These are phyloP conservation scores for Ophidiomyces ophidiicola DNA, from an alignment of 2,329 filamentous ascomycete species.

Conservation along the genomic window DNA sequence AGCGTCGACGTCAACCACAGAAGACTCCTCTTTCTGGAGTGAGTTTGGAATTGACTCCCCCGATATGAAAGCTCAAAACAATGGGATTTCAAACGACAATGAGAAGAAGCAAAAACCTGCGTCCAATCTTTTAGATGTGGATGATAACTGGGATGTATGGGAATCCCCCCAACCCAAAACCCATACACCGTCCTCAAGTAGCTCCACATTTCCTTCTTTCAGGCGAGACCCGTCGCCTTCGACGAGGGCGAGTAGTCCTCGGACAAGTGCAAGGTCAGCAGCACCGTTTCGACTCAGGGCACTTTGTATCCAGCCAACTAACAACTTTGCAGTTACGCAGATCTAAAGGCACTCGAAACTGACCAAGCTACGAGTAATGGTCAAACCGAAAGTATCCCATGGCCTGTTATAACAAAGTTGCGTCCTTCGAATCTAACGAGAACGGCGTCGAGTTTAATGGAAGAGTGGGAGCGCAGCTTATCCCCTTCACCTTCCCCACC, in stretches of 20 bases:
- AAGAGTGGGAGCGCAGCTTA: constrained; percentile 77
- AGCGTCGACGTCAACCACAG: constrained; percentile 30
- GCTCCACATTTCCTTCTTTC: constrained; percentile 41
- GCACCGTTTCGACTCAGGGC: constrained; percentile 15
- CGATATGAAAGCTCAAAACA: constrained; percentile 28
- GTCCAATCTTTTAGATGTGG: constrained; percentile 33
- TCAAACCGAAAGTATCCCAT: constrained; percentile 40
- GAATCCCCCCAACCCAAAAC: constrained; percentile 37
- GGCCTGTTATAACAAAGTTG: constrained; percentile 59
- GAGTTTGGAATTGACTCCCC: constrained; percentile 41
- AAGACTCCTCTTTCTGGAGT: constrained; percentile 39
- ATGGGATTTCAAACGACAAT: constrained; percentile 15
- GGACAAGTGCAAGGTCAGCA: constrained; percentile 44
- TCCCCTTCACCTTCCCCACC: constrained; percentile 31
- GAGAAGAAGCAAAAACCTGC: constrained; percentile 27
- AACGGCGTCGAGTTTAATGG: constrained; percentile 75
- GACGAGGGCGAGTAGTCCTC: constrained; percentile 38
- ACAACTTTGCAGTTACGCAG: constrained; percentile 26
- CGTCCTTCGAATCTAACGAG: constrained; percentile 65
- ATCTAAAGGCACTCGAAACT: constrained; percentile 24
- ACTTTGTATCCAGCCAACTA: constrained; percentile 9
- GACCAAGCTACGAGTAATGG: constrained; percentile 22
- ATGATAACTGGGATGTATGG: constrained; percentile 46
- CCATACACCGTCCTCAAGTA: constrained; percentile 35
- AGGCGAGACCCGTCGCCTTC: constrained; percentile 36